Conservation (phyloP, 805 yeast genomes). For the Jamesozyma jinghongensis region DNA sequence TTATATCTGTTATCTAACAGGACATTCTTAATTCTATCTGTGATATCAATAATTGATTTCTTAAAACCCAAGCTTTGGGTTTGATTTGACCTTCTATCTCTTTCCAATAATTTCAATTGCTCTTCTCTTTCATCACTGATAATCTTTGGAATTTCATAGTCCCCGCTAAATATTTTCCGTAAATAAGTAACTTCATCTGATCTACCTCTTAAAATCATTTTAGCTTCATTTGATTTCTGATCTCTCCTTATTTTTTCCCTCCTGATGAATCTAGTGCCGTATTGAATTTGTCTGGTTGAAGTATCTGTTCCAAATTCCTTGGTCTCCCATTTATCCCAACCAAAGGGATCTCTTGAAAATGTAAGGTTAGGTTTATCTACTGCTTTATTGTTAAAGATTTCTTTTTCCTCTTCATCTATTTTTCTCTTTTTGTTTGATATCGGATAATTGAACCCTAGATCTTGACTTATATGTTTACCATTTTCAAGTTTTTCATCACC, state of each 20-base stretch:
- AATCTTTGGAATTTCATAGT: constrained; percentile 29
- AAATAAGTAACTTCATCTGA: constrained; percentile 26
- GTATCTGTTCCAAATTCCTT: constrained; percentile 22
- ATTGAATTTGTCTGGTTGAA: constrained; percentile 8
- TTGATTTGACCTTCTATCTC: constrained; percentile 10
- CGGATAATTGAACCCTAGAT: background rate
- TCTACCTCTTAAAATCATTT: constrained; percentile 11
- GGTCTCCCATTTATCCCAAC: constrained; percentile 22
- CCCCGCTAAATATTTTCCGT: constrained; percentile 29
- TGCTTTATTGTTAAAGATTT: background rate
- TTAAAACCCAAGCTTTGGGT: constrained; percentile 7
- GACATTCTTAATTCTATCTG: constrained; percentile 22
- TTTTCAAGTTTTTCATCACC: background rate
- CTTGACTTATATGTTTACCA: too few species aligned
- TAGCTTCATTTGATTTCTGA: constrained; percentile 6
- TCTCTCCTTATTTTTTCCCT: constrained; percentile 8
- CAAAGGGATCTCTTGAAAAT: constrained; percentile 23
- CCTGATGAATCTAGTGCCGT: constrained; percentile 32
- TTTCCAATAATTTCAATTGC: constrained; percentile 17
- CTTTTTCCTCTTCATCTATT: background rate
- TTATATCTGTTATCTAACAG: constrained; percentile 10
- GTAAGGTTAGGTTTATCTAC: background rate
- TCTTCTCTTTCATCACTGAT: constrained; percentile 19
- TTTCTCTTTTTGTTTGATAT: background rate
- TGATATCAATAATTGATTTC: constrained; percentile 19